Conservation (phyloP, 805 yeast genomes). For the Yarrowia divulgata region DNA sequence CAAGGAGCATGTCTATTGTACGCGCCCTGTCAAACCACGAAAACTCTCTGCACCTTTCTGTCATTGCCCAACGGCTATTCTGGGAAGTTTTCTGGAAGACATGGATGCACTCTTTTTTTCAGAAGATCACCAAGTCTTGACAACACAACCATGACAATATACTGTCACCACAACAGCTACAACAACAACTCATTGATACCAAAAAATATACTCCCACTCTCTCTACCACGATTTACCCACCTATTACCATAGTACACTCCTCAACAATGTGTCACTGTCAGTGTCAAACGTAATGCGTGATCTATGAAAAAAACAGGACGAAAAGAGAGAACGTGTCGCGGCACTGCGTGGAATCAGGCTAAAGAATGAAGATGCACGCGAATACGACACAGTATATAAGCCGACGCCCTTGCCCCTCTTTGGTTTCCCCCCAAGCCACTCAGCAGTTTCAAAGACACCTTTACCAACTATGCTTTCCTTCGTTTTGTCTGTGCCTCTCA, state of each 20-base stretch:
- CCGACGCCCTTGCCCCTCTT: no score
- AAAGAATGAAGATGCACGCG: not conserved
- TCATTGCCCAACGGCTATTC: not conserved
- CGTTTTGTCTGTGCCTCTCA: slow-evolving; percentile 8
- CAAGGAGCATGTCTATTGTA: not conserved
- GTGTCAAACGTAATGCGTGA: not conserved
- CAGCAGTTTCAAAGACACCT: not conserved
- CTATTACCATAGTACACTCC: no score
- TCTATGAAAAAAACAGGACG: not conserved
- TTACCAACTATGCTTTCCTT: slow-evolving; percentile 18
- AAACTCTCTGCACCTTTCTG: not conserved
- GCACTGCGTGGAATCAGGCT: not conserved
- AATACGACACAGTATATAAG: not conserved
- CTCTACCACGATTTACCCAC: not conserved
- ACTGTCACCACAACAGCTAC: no score
- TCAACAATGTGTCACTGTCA: not conserved
- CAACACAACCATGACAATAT: no score
- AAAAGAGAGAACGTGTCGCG: not conserved
- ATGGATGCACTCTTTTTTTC: no score
- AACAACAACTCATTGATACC: no score
- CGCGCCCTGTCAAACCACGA: not conserved
- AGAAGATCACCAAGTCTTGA: no score
- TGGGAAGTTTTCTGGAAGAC: no score
- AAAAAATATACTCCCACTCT: no score
- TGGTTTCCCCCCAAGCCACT: not conserved